Evolutionary conservation across 495 filamentous ascomycete genomes (phyloP), one percentile per base, ranked within the genome.

Genomic region (Diplogelasinospora grovesii): DNA sequence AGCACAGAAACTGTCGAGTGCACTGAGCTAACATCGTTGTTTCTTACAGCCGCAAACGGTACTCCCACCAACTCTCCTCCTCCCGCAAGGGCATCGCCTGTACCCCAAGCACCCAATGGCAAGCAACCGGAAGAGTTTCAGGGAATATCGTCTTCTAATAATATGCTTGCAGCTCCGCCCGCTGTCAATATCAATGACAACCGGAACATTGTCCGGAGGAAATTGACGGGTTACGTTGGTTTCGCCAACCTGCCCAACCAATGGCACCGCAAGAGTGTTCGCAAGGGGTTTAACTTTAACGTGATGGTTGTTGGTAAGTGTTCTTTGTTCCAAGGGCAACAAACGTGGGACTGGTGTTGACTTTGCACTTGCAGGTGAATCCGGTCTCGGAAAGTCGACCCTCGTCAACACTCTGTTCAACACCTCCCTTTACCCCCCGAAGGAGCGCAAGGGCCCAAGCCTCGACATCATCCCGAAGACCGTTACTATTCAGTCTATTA

Each of bases 281-380:
- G 92, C 59, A 98, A 98, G 67, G 92, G 92, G 44, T 98, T 98
- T 81, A 98, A 97, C 77, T 98, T 98, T 77, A 98, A 98, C 60
- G 92, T 97, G 44, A 98, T 98, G 92, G 92, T 98, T 66, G 92
- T 98, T 66, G 92, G 92, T 98, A 74, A 45, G 73, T 76, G 28
- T 39, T 29, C 19, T 5, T 9, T 3, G 7, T 47, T 16, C 26
- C 22, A 10, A 1, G 43, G 21, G n/a, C 9, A n/a, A n/a, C n/a
- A n/a, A n/a, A n/a, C n/a, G n/a, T n/a, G n/a, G n/a, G n/a, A n/a
- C 15, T 38, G 5, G n/a, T 39, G 1, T 20, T 39, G 27, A 39
- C 4, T 18, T 4, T 48, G 23, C 27, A 27, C 34, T 21, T 36
- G 10, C 15, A 98, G 92, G 92, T 81, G 92, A 98, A 82, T 98